Percentiles rank a stretch among this genome's conserved stretches.
Evolutionary conservation across 768 basidiomycete species (phyloP).

Genomic region (Tulasnella sp.): DNA sequence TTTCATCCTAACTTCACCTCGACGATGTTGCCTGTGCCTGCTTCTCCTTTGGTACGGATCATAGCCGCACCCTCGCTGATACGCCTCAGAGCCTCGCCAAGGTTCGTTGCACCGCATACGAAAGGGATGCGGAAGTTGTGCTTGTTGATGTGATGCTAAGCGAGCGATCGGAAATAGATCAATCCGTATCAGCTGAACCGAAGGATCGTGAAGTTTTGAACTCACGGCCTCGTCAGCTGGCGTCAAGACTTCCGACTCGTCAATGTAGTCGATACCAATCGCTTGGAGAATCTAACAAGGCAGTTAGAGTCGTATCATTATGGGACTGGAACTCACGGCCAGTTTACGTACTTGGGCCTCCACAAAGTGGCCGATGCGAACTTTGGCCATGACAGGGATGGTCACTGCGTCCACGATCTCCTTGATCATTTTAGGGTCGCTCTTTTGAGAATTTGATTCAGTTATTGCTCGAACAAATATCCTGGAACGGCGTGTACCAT

Average conservation of each 20-base stretch:
- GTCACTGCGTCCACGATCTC: constrained; percentile 89
- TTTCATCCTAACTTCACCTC: too few species aligned
- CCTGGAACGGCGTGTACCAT: constrained; percentile 52
- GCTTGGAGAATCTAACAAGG: constrained; percentile 71
- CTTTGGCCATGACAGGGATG: constrained; percentile 94
- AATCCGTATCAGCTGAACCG: too few species aligned
- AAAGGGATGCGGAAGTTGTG: constrained; percentile 91
- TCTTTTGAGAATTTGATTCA: constrained; percentile 33
- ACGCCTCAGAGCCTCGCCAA: constrained; percentile 91
- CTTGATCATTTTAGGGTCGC: constrained; percentile 95
- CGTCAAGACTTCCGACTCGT: constrained; percentile 89
- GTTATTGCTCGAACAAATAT: constrained; percentile 1
- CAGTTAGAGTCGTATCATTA: background rate
- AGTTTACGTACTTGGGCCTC: constrained; percentile 66
- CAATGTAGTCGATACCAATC: constrained; percentile 92
- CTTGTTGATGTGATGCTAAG: constrained; percentile 86
- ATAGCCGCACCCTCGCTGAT: constrained; percentile 97
- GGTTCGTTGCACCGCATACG: constrained; percentile 89
- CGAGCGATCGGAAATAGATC: background rate
- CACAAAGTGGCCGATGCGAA: constrained; percentile 93
- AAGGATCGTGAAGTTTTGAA: background rate
- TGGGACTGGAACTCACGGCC: background rate
- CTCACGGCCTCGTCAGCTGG: constrained; percentile 65
- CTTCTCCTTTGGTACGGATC: constrained; percentile 95
- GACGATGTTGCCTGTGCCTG: constrained; percentile 81